Evolutionary conservation across 306 rosid genomes (phyloP).

Genomic region (Cercis canadensis): DNA sequence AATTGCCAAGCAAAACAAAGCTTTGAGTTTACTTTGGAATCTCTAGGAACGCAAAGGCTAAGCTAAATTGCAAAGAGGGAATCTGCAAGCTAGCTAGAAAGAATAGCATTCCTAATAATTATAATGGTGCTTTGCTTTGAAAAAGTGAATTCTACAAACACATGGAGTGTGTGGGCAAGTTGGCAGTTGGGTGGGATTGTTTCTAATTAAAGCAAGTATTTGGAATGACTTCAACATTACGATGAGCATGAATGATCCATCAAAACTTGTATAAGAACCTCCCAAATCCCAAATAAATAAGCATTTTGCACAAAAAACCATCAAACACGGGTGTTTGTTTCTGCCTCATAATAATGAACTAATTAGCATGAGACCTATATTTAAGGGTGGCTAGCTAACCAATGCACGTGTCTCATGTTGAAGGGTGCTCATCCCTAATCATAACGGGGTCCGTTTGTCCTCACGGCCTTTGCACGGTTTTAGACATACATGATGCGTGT

Average conservation of each 20-base stretch:
- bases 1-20: constrained; percentile 15
- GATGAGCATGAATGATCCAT: constrained; percentile 41
- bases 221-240: constrained; percentile 53
- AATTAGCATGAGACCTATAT: too few species aligned
- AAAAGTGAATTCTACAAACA: constrained; percentile 39
- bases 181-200: too few species aligned
- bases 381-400: not conserved
- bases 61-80: constrained; percentile 24
- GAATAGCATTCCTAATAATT: constrained; percentile 49
- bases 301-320: constrained; percentile 4
- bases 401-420: constrained; percentile 38
- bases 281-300: not conserved
- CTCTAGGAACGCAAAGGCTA: constrained; percentile 7
- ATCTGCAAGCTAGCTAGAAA: constrained; percentile 50
- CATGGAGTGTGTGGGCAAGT: not conserved
- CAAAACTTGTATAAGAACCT: constrained; percentile 38
- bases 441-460: not conserved
- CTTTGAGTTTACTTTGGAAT: constrained; percentile 43
- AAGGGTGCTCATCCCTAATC: constrained; percentile 28
- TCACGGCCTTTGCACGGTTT: constrained; percentile 26
- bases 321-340: not conserved
- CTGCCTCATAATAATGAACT: too few species aligned
- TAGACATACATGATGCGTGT: constrained; percentile 32
- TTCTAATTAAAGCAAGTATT: constrained; percentile 34
- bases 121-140: constrained; percentile 17